Percentiles rank a stretch among this genome's conserved stretches.
Conservation (phyloP, 2,329 filamentous ascomycete genomes). For the Keithomyces neogunnii region DNA sequence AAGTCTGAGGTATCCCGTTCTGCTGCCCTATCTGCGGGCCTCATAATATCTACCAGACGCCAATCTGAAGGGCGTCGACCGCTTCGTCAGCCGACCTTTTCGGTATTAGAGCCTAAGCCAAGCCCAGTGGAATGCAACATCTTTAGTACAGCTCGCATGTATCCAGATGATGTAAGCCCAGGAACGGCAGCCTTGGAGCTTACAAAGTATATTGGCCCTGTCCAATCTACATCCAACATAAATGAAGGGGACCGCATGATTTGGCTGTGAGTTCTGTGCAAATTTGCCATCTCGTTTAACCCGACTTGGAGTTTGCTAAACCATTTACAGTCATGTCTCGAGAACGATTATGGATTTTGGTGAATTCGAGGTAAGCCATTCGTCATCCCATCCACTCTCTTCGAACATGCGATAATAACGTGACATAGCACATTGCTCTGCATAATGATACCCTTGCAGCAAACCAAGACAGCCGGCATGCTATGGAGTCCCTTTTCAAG, state of each 20-base stretch:
- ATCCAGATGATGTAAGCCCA: conserved; percentile 1
- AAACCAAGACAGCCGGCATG: neutral
- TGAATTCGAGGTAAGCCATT: conserved; percentile 1
- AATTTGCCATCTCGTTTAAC: neutral
- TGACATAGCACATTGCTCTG: conserved; percentile 1
- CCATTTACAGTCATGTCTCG: neutral
- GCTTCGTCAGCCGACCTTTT: neutral
- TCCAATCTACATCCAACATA: neutral
- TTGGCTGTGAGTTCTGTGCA: neutral
- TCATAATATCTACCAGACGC: neutral
- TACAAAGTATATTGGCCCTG: neutral
- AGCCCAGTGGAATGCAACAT: neutral
- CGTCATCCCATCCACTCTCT: neutral
- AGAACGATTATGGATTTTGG: conserved; percentile 1
- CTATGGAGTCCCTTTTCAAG: conserved; percentile 2
- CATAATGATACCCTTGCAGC: neutral
- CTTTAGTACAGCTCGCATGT: conserved; percentile 2
- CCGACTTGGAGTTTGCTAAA: neutral
- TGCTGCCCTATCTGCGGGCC: neutral
- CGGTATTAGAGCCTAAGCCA: neutral
- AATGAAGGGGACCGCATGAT: neutral
- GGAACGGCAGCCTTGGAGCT: neutral
- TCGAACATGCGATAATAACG: neutral
- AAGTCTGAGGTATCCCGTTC: neutral
- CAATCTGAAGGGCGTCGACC: neutral